Evolutionary conservation across 805 yeast genomes (phyloP).

Genomic region (Candida insectalens): DNA sequence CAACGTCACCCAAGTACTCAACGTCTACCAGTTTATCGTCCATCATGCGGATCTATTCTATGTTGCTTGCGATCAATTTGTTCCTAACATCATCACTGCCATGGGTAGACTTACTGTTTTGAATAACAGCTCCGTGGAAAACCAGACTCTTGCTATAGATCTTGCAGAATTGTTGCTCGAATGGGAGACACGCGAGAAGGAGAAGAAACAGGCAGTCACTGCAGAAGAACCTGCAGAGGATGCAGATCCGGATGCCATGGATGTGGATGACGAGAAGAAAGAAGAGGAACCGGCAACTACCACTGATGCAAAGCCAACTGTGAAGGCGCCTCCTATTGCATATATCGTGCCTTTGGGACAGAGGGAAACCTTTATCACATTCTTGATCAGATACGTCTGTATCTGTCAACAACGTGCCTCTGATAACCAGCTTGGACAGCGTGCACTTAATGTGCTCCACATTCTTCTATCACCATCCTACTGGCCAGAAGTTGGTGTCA

Average conservation of each 20-base stretch:
- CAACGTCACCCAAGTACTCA: constrained; percentile 75
- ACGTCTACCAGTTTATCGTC: constrained; percentile 81
- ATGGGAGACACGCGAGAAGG: constrained; percentile 57
- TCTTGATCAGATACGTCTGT: constrained; percentile 79
- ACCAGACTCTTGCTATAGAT: constrained; percentile 80
- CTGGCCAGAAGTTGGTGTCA: constrained; percentile 89
- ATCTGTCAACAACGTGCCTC: constrained; percentile 77
- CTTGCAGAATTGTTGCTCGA: constrained; percentile 73
- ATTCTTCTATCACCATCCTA: constrained; percentile 59
- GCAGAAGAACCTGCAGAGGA: not conserved
- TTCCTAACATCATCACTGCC: constrained; percentile 80
- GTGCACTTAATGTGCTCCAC: constrained; percentile 71
- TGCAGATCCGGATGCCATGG: constrained; percentile 3
- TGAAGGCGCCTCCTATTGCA: too few relatives aligned
- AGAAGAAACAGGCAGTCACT: constrained; percentile 1
- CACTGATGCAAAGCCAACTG: constrained; percentile 1
- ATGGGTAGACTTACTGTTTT: constrained; percentile 82
- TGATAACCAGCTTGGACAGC: constrained; percentile 71
- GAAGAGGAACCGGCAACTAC: constrained; percentile 1
- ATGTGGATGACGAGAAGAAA: not conserved
- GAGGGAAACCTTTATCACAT: constrained; percentile 84
- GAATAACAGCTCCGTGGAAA: constrained; percentile 70
- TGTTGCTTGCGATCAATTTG: constrained; percentile 79
- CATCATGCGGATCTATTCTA: constrained; percentile 79
- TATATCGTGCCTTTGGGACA: constrained; percentile 66